Evolutionary conservation across 495 filamentous ascomycete species (phyloP), one percentile per base, ranked within the genome.

Genomic region (Halenospora varia): DNA sequence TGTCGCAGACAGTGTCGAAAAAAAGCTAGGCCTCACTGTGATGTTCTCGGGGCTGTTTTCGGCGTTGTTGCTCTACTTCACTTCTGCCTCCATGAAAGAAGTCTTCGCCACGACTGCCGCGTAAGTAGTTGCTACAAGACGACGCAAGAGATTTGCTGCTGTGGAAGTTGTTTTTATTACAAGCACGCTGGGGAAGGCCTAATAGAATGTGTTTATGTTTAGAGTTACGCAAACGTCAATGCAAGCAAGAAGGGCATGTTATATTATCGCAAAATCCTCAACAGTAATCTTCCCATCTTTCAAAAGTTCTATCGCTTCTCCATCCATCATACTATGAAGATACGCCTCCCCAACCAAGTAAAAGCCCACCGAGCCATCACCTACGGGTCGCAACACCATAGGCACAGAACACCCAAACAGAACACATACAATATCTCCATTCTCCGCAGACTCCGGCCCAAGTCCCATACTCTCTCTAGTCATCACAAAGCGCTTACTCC

Each of bases 251-350:
- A 35, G 29, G 29, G 29, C 13, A 6, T 35, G 13, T 35, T 13
- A 35, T 4, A 35, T 35, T 6, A 35, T 35, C 29, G 29, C 4
- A 6, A 35, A 35, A 4, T 35, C 6, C 29, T 35, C 29, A 13
- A 13, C 29, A 35, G 4, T 13, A 35, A 35, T 6, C 6, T 35
- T 13, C 29, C 42, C 42, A 46, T n/a, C 4, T 4, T 46, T 20
- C 13, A 46, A 17, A 8, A 17, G 4, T n/a, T 46, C 19, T 4
- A 46, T 46, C 8, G n/a, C 42, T 20, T 55, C 19, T 3, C 52
- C 52, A 17, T 55, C 52, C 52, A 55, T 55, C 17, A 24, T 47
- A 47, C 22, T 15, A 45, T 55, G 40, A 47, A 55, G 39, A 47
- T 55, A 55, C 18, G 25, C 19, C 19, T 55, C 52, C 6, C 52